These are phyloP conservation scores for Colletotrichum cordylinicola DNA, from an alignment of 2,329 filamentous ascomycete genomes.

Conservation along the genomic window DNA sequence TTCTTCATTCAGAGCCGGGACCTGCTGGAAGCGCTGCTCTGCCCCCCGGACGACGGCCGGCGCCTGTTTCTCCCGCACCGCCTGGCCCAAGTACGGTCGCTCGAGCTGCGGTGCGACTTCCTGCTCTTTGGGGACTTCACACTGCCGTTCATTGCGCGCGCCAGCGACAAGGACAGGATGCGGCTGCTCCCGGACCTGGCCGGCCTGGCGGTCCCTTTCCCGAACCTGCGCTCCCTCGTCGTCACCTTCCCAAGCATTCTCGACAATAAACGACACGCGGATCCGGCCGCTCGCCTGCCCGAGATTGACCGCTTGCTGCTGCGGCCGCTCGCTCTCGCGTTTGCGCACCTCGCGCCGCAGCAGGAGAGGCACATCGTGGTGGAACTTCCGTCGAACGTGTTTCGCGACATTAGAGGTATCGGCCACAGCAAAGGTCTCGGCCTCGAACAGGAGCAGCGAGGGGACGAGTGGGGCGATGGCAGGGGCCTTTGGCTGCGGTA, in stretches of 20 bases:
- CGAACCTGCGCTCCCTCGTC: neutral
- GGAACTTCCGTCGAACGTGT: neutral
- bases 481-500: neutral
- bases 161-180: neutral
- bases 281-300: neutral
- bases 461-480: neutral
- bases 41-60: neutral
- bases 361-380: neutral
- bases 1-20: slow-evolving; percentile 26
- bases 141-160: neutral
- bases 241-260: neutral
- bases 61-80: slow-evolving; percentile 27
- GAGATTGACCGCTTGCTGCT: slow-evolving; percentile 1
- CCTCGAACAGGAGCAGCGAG: neutral
- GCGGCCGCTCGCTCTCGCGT: neutral
- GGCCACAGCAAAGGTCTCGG: neutral
- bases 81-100: slow-evolving; percentile 24
- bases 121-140: slow-evolving; percentile 6
- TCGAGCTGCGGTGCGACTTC: slow-evolving; percentile 31
- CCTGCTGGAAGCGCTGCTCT: slow-evolving; percentile 26
- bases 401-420: neutral
- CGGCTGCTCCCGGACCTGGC: neutral
- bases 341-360: neutral
- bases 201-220: neutral
- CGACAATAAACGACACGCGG: neutral